A percentile compares a stretch with the other conserved stretches of the same genome.
phyloP scores from a whole-genome alignment of 495 filamentous ascomycete species.

The Hypomontagnella submonticulosa region DNA sequence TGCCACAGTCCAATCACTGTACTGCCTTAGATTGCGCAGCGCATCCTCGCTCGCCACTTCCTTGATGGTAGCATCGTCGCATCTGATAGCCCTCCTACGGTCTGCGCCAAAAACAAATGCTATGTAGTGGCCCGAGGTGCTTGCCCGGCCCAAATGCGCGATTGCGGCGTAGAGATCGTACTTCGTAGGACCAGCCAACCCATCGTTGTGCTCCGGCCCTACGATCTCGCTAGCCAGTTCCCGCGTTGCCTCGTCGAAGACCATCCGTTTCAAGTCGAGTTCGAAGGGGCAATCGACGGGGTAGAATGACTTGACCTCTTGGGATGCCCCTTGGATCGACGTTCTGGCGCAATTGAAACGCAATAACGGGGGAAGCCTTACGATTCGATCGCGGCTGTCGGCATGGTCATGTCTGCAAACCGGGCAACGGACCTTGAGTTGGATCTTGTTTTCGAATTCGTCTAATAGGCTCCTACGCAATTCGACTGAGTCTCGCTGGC shows the following conservation, averaged over 20 bases:
- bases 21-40: background rate
- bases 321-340: background rate
- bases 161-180: constrained; percentile 63
- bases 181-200: constrained; percentile 40
- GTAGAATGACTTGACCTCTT: constrained; percentile 38
- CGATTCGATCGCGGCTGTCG: background rate
- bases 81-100: constrained; percentile 23
- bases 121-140: constrained; percentile 58
- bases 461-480: no score
- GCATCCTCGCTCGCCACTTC: no score
- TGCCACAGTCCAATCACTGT: constrained; percentile 17
- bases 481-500: no score
- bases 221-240: constrained; percentile 19
- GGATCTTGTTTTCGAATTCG: no score
- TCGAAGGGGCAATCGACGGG: constrained; percentile 51
- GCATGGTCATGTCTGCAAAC: no score
- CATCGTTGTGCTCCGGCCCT: constrained; percentile 10
- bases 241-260: constrained; percentile 23
- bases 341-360: constrained; percentile 13
- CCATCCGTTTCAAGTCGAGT: constrained; percentile 16
- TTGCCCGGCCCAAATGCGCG: constrained; percentile 45
- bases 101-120: constrained; percentile 18
- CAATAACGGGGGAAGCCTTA: constrained; percentile 14
- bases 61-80: no score
- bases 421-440: no score